Evolutionary conservation across 202 grass and related monocot genomes (phyloP), one percentile per base, ranked within the genome.

Genomic region (Dendrocalamus latiflorus): DNA sequence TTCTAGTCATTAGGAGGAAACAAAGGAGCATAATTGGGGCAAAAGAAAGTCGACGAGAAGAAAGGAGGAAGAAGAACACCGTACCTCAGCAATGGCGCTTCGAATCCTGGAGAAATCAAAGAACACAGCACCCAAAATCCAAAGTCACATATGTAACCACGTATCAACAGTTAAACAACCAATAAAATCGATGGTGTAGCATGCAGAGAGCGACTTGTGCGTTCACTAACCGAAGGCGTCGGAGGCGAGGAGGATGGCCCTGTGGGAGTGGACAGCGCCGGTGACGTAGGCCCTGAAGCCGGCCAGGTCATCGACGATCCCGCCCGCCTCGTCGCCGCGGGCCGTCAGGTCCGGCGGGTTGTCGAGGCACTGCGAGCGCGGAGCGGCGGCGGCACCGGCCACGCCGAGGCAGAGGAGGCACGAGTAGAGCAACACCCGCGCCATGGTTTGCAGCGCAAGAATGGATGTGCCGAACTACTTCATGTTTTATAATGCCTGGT

Each of bases 51-150:
- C 4, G 3, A 6, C 12, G 22, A 59, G 16, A 53, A 21, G 0
- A 51, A 28, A 11, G 30, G 38, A 7, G 12, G 3, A 8, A 45
- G 41, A 48, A 28, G 10, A 66, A 33, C 33, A 24, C 1, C 53
- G 0, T 58, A 88, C 86, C 86, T 88, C n/a, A 83, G 75, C 54
- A 88, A 22, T 33, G 80, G 74, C n/a, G 74, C 74, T 64, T 88
- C 26, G 12, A 83, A 88, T 36, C 86, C 86, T 83, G 80, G 17
- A 56, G 17, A 75, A 48, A 24, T 3, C 11, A 49, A 36, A 66
- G 7, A n/a, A n/a, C 72, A 3, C 4, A 44, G 42, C 34, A 68
- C 1, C 49, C 9, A 68, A 24, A 10, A 15, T 3, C 0, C 22
- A n/a, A n/a, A 3, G 8, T 36, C 41, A 24, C 17, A 12, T 37